These are phyloP conservation scores for Nematocida sp. DNA, from an alignment of 371 early-diverging fungal species.

Conservation along the genomic window DNA sequence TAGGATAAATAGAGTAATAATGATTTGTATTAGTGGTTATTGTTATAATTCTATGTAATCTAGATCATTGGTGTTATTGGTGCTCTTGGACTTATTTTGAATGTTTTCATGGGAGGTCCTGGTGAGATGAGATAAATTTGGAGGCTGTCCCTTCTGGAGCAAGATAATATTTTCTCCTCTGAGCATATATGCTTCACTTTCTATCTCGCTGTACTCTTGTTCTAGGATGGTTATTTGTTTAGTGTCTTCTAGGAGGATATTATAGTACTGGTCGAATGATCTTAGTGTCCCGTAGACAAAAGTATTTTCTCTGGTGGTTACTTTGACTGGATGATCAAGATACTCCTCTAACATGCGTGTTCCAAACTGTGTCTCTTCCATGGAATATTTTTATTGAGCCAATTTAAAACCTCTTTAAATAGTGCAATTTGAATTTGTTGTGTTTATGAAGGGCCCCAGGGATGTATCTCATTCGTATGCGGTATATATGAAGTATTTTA, in stretches of 20 bases:
- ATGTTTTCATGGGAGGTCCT: too few relatives aligned
- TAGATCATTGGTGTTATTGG: conserved; percentile 3
- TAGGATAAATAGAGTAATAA: not conserved
- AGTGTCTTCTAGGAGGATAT: conserved; percentile 58
- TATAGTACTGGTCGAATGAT: conserved; percentile 65
- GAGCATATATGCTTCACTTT: conserved; percentile 56
- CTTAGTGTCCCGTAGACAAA: conserved; percentile 60
- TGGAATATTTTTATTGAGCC: not conserved
- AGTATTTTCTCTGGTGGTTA: conserved; percentile 53
- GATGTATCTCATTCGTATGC: not conserved
- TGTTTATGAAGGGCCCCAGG: conserved; percentile 30
- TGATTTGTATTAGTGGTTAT: too few relatives aligned
- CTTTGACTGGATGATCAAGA: conserved; percentile 59
- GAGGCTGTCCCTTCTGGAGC: conserved; percentile 32
- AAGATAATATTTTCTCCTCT: conserved; percentile 64
- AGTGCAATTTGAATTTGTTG: conserved; percentile 35
- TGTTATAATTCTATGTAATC: conserved; percentile 41
- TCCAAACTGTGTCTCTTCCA: not conserved
- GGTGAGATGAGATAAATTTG: too few relatives aligned
- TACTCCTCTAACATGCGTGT: conserved; percentile 56
- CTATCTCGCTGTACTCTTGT: conserved; percentile 51
- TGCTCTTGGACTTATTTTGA: not conserved
- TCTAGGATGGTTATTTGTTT: conserved; percentile 52
- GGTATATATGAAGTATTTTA: conserved; percentile 24
- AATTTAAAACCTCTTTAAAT: conserved; percentile 44